These are phyloP conservation scores for Endotrypanum monterogeii DNA, from an alignment of 208 protist species.

Conservation along the genomic window DNA sequence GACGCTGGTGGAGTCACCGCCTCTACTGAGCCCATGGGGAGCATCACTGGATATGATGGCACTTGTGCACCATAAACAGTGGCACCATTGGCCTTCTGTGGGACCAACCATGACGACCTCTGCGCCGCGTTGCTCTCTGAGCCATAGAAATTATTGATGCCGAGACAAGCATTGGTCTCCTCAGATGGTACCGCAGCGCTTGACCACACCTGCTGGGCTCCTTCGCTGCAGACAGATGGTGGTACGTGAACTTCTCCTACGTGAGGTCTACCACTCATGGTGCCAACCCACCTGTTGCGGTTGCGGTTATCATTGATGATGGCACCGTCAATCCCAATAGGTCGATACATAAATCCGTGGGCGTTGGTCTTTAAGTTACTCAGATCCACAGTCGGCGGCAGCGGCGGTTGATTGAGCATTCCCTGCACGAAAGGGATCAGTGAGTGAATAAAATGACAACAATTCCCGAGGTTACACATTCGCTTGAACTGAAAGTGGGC, in stretches of 20 bases:
- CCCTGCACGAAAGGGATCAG: slow-evolving; percentile 61
- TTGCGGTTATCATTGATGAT: neutral
- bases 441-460: slow-evolving; percentile 77
- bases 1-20: neutral
- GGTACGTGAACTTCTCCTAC: neutral
- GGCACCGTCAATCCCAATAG: neutral
- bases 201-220: neutral
- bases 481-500: slow-evolving; percentile 85
- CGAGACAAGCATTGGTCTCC: neutral
- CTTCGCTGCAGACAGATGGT: neutral
- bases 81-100: neutral
- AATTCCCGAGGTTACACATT: slow-evolving; percentile 63
- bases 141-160: neutral
- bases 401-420: slow-evolving; percentile 33
- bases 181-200: neutral
- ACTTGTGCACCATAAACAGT: neutral
- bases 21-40: neutral
- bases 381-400: neutral
- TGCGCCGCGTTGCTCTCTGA: neutral
- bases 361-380: neutral
- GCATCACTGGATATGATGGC: neutral
- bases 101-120: neutral
- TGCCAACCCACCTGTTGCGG: neutral
- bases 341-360: slow-evolving; percentile 7
- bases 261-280: neutral